Evolutionary conservation across 2,329 filamentous ascomycete species (phyloP).

Genomic region (Aureobasidium sp.): DNA sequence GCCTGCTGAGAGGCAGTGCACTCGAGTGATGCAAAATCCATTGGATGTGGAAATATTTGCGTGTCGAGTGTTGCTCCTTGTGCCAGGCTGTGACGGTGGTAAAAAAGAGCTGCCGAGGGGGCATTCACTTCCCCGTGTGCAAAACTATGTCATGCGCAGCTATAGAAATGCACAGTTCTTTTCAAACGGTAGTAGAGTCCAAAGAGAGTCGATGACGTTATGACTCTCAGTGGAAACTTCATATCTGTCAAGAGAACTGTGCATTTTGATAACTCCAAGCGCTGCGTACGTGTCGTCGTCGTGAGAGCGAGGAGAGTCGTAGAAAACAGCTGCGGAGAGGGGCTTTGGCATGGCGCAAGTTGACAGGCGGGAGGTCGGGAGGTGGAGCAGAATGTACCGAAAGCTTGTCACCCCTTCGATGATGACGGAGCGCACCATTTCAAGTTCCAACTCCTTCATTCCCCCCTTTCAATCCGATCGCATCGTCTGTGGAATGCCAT

Average conservation of each 20-base stretch:
- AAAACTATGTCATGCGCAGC: too few relatives aligned
- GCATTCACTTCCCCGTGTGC: too few relatives aligned
- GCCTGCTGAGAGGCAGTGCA: background rate
- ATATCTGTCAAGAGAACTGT: too few relatives aligned
- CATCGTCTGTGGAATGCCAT: constrained; percentile 8
- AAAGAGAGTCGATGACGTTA: too few relatives aligned
- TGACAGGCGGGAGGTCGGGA: background rate
- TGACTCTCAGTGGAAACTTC: too few relatives aligned
- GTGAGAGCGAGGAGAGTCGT: too few relatives aligned
- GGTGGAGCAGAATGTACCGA: constrained; percentile 2
- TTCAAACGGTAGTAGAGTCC: too few relatives aligned
- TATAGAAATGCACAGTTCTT: too few relatives aligned
- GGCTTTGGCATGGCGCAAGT: background rate
- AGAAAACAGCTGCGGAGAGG: too few relatives aligned
- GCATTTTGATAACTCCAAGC: too few relatives aligned
- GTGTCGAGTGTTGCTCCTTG: background rate
- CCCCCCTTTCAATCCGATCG: background rate
- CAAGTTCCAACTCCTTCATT: background rate
- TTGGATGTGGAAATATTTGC: too few relatives aligned
- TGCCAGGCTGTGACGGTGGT: background rate
- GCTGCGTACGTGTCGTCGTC: too few relatives aligned
- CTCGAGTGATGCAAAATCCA: background rate
- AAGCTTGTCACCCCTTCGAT: constrained; percentile 6
- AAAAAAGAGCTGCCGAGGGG: background rate
- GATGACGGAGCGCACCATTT: constrained; percentile 2